Conservation (phyloP, 2,329 filamentous ascomycete species). For the Leptographium flavum region DNA sequence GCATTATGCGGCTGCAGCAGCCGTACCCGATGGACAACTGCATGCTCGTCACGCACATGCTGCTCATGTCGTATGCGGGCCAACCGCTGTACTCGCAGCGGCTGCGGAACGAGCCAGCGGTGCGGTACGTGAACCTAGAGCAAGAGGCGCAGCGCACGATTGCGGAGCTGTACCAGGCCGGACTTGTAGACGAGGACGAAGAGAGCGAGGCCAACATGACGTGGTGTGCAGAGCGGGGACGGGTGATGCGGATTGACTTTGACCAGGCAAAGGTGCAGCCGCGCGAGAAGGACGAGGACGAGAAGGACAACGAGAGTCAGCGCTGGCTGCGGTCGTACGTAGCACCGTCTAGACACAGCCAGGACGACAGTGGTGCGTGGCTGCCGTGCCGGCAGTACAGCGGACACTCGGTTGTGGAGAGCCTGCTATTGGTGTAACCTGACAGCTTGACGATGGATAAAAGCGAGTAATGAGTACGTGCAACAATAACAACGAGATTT, state of each 20-base stretch:
- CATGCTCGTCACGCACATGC: constrained; percentile 8
- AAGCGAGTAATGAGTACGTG: too few relatives aligned
- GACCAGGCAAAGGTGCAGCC: background rate
- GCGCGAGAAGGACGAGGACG: background rate
- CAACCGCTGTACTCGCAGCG: background rate
- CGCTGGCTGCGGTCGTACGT: background rate
- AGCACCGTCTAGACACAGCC: background rate
- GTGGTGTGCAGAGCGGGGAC: constrained; percentile 5
- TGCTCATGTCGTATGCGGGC: constrained; percentile 12
- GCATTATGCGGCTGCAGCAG: constrained; percentile 3
- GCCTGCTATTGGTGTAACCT: background rate
- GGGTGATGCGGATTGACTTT: constrained; percentile 7
- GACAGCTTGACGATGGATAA: background rate
- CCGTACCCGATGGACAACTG: constrained; percentile 5
- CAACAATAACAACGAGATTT: too few relatives aligned
- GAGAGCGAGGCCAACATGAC: constrained; percentile 5
- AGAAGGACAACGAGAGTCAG: background rate
- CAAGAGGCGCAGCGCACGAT: constrained; percentile 5
- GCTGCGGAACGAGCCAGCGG: background rate
- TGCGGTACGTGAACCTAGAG: background rate
- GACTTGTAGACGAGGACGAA: constrained; percentile 3
- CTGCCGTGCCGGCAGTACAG: background rate
- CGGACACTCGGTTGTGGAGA: background rate
- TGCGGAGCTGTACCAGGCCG: constrained; percentile 1
- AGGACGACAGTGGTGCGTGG: background rate